Evolutionary conservation across 805 yeast species (phyloP).

Genomic region (Wickerhamiella brachini): DNA sequence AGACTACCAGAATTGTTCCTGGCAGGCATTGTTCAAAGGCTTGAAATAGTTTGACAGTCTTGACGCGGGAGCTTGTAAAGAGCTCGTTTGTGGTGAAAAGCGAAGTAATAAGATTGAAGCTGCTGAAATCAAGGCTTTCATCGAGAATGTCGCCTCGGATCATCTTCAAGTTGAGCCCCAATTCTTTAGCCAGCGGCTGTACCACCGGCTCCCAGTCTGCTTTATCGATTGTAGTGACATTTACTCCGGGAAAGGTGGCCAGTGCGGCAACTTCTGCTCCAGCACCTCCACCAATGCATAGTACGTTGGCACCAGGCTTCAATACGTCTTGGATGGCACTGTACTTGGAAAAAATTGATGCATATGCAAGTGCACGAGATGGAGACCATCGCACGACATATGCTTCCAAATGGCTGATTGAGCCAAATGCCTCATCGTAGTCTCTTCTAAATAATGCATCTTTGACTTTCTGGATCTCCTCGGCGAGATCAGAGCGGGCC

Average conservation of each 20-base stretch:
- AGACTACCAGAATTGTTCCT: conserved; percentile 51
- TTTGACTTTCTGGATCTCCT: conserved; percentile 54
- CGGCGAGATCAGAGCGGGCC: conserved; percentile 2
- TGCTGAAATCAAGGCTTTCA: neutral
- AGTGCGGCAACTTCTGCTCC: conserved; percentile 64
- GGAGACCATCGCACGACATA: conserved; percentile 82
- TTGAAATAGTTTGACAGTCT: conserved; percentile 47
- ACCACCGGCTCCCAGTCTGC: conserved; percentile 63
- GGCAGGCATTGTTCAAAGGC: conserved; percentile 34
- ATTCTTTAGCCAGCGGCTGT: conserved; percentile 29
- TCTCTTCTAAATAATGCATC: conserved; percentile 55
- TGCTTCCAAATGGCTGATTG: conserved; percentile 51
- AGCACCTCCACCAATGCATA: conserved; percentile 83
- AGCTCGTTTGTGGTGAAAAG: conserved; percentile 81
- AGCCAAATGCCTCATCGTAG: conserved; percentile 54
- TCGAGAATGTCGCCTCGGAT: conserved; percentile 20
- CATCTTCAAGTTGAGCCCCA: conserved; percentile 30
- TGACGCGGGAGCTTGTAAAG: conserved; percentile 51
- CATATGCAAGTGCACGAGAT: conserved; percentile 60
- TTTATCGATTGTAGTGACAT: conserved; percentile 52
- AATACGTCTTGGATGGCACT: conserved; percentile 29
- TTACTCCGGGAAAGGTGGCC: conserved; percentile 23
- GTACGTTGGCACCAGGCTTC: conserved; percentile 25
- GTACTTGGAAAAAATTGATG: conserved; percentile 47
- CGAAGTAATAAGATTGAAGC: conserved; percentile 38